phyloP scores from a whole-genome alignment of 208 protist species.

The Trypanosoma mega region DNA sequence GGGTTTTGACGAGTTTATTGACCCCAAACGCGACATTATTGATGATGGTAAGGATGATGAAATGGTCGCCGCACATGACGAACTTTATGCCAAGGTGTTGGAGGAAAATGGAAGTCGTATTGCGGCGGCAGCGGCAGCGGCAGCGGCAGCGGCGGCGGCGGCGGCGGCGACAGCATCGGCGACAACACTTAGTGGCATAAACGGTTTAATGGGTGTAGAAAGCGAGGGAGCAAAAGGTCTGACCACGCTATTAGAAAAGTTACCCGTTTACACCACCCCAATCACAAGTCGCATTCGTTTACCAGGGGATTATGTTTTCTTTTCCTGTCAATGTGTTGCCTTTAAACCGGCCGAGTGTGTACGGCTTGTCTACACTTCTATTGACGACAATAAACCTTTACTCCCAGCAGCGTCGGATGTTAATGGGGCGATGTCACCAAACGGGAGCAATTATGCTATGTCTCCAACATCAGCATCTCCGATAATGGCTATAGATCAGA shows the following conservation, averaged over 20 bases:
- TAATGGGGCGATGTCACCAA: background rate
- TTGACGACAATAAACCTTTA: constrained; percentile 37
- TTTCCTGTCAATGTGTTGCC: constrained; percentile 42
- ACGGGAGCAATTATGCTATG: background rate
- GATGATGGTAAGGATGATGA: constrained; percentile 22
- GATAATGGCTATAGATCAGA: constrained; percentile 26
- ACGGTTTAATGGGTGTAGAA: background rate
- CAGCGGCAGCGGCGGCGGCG: too few relatives aligned
- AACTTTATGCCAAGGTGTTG: constrained; percentile 38
- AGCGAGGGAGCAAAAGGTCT: background rate
- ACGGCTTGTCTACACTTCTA: constrained; percentile 44
- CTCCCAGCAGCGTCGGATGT: constrained; percentile 9
- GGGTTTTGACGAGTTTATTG: constrained; percentile 80
- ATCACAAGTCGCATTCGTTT: constrained; percentile 51
- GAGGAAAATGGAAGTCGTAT: constrained; percentile 47
- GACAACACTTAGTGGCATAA: too few relatives aligned
- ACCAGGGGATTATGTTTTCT: constrained; percentile 67
- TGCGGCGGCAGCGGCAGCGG: constrained; percentile 2
- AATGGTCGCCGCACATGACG: constrained; percentile 15
- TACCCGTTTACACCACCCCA: constrained; percentile 57
- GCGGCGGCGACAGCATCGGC: too few relatives aligned
- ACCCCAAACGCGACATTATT: constrained; percentile 17
- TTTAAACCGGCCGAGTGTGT: constrained; percentile 47
- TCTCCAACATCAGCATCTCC: constrained; percentile 8
- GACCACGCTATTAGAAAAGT: constrained; percentile 14